phyloP scores from a whole-genome alignment of 1,284 basidiomycete genomes.

The Neolentinus lepideus region DNA sequence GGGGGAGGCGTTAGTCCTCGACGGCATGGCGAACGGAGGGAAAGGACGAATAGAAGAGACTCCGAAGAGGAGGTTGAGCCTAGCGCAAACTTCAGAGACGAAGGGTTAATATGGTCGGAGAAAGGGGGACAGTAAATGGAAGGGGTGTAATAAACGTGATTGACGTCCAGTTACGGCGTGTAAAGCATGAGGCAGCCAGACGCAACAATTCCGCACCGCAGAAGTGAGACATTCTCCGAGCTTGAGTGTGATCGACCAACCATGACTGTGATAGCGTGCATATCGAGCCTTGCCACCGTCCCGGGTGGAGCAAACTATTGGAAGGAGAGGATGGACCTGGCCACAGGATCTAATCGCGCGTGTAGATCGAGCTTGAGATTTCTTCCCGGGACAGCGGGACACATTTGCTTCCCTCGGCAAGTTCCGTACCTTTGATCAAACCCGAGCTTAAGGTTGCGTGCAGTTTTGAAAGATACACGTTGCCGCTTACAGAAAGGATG shows the following conservation, averaged over 20 bases:
- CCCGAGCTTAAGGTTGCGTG: too few species aligned
- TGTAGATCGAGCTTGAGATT: neutral
- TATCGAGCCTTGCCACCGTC: neutral
- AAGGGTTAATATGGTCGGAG: conserved; percentile 15
- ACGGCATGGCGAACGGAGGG: conserved; percentile 37
- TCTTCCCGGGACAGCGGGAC: neutral
- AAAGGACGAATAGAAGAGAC: conserved; percentile 34
- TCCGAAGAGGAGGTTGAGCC: conserved; percentile 20
- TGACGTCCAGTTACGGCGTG: conserved; percentile 24
- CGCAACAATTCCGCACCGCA: neutral
- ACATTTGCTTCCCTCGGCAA: neutral
- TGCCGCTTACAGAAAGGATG: neutral
- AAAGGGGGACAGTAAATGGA: conserved; percentile 9
- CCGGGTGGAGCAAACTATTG: neutral
- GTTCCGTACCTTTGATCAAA: neutral
- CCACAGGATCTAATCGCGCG: neutral
- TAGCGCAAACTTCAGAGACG: conserved; percentile 10
- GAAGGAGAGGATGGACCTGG: neutral
- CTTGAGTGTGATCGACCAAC: neutral
- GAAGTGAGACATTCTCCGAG: neutral
- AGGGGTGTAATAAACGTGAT: conserved; percentile 22
- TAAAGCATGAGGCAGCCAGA: conserved; percentile 26
- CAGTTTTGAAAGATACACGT: neutral
- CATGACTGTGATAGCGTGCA: neutral
- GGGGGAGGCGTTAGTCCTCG: conserved; percentile 39